These are phyloP conservation scores for barley (Hordeum vulgare) DNA, from an alignment of 176 grass and related monocot genomes.

Conservation along the genomic window MorexV3_pseudomolecules_assembly NC_058519.1:605748865-605749364, in stretches of 20 bases:
- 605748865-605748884: conserved; percentile 38
- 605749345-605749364: conserved; percentile 71
- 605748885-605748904: conserved; percentile 75
- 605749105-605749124: no score
- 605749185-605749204: no score
- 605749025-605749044: conserved; percentile 53
- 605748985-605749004: conserved; percentile 76
- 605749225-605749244: no score
- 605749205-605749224: no score
- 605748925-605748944: conserved; percentile 50
- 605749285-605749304: conserved; percentile 44
- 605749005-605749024: conserved; percentile 34
- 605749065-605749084: no score
- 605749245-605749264: no score
- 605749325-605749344: conserved; percentile 71
- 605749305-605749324: conserved; percentile 58
- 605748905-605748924: conserved; percentile 53
- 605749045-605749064: conserved; percentile 13
- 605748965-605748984: neutral
- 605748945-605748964: conserved; percentile 44
- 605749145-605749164: no score
- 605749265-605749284: no score
- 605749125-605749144: no score
- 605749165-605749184: no score
- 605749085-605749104: no score